Conservation (phyloP, 441 rosid genomes). For the Populus hybrid region DNA sequence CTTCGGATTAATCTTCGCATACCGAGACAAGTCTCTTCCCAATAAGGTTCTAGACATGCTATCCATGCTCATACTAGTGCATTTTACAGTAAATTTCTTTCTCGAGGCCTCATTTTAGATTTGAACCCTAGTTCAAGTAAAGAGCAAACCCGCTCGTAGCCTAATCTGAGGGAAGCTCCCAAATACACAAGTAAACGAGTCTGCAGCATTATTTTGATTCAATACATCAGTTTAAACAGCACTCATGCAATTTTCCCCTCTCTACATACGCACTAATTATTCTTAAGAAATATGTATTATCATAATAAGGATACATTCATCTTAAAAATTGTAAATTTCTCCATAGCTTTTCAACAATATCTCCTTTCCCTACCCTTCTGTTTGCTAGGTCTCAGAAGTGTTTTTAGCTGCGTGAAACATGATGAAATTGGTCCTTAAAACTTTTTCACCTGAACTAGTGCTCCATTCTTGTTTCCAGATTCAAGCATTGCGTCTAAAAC, state of each 20-base stretch:
- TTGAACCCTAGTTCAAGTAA: neutral
- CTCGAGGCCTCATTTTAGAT: neutral
- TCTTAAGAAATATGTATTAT: neutral
- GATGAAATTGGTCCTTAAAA: slow-evolving; percentile 32
- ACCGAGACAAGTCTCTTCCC: neutral
- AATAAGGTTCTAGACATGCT: neutral
- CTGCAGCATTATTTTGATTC: neutral
- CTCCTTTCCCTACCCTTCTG: neutral
- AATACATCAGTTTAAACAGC: neutral
- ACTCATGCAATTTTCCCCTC: neutral
- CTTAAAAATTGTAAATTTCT: too few relatives aligned
- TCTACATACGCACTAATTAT: neutral
- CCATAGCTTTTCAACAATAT: neutral
- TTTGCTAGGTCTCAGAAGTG: neutral
- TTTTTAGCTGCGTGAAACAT: neutral
- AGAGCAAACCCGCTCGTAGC: neutral
- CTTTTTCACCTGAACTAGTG: slow-evolving; percentile 50
- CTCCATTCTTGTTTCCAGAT: slow-evolving; percentile 70
- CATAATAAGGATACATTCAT: too few relatives aligned
- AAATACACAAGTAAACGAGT: neutral
- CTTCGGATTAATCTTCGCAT: neutral
- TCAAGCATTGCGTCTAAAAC: slow-evolving; percentile 94
- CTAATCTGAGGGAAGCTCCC: neutral
- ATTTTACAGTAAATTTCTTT: neutral
- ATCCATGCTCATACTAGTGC: neutral